phyloP scores from a whole-genome alignment of 352 stramenopile species.

The Albugo laibachii region DNA sequence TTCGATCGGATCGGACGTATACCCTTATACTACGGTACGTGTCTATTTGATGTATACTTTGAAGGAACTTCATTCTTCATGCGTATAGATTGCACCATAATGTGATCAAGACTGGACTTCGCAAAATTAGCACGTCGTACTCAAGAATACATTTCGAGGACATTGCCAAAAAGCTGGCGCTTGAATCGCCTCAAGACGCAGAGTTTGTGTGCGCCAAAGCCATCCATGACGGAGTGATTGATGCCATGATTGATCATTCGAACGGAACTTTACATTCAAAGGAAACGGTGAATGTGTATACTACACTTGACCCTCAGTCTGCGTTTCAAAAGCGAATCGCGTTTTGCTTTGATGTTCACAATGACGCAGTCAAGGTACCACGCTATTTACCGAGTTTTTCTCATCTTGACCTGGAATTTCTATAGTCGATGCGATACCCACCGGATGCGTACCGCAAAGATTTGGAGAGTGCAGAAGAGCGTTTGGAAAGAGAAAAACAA shows the following conservation, averaged over 20 bases:
- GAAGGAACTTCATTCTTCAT: not conserved
- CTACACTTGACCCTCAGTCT: constrained; percentile 85
- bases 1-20: constrained; percentile 89
- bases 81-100: constrained; percentile 83
- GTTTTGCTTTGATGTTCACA: constrained; percentile 97
- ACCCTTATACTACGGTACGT: constrained; percentile 87
- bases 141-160: constrained; percentile 80
- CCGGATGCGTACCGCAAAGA: constrained; percentile 96
- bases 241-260: constrained; percentile 95
- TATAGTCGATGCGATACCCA: constrained; percentile 89
- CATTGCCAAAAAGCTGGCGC: constrained; percentile 85
- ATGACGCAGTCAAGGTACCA: constrained; percentile 88
- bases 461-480: constrained; percentile 81
- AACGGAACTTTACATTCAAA: constrained; percentile 84
- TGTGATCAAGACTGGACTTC: constrained; percentile 96
- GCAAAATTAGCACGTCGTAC: constrained; percentile 94
- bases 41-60: not conserved
- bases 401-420: not conserved
- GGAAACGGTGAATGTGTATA: constrained; percentile 76
- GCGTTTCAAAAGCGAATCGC: constrained; percentile 94
- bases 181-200: constrained; percentile 82
- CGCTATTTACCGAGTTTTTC: not conserved
- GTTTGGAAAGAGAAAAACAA: constrained; percentile 83
- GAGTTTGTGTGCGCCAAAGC: constrained; percentile 98
- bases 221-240: constrained; percentile 96